A percentile compares a stretch with the other conserved stretches of the same genome.
phyloP scores from a whole-genome alignment of 306 rosid species.

The Pyrus communis region DNA sequence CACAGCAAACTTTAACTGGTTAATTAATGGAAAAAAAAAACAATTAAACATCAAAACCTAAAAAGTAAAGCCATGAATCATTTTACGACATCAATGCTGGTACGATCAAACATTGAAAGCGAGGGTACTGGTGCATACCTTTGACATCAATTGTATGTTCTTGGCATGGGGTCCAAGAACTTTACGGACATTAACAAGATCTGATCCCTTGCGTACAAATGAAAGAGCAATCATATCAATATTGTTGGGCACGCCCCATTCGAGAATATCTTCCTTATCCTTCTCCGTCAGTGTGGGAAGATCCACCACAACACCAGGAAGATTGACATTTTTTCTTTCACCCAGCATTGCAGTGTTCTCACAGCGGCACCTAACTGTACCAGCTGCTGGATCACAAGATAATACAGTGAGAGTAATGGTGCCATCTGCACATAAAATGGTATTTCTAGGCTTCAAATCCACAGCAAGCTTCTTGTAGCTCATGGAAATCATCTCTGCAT shows the following conservation, averaged over 20 bases:
- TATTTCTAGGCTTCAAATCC: conserved; percentile 80
- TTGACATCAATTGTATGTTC: conserved; percentile 74
- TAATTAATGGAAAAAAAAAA: not conserved
- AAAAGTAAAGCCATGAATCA: not conserved
- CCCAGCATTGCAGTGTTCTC: conserved; percentile 79
- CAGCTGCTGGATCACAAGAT: conserved; percentile 56
- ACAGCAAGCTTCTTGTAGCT: conserved; percentile 84
- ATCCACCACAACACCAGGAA: conserved; percentile 94
- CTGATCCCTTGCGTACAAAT: conserved; percentile 93
- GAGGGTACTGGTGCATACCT: conserved; percentile 37
- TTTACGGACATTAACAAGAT: conserved; percentile 84
- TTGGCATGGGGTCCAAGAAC: conserved; percentile 83
- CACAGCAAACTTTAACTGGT: conserved; percentile 18
- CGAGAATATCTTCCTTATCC: conserved; percentile 87
- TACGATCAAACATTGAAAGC: conserved; percentile 2
- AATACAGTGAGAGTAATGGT: conserved; percentile 78
- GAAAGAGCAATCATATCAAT: conserved; percentile 98
- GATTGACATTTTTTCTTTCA: conserved; percentile 94
- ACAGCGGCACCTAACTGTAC: conserved; percentile 79
- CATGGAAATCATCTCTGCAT: conserved; percentile 62
- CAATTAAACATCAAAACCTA: not conserved
- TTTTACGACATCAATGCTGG: not conserved
- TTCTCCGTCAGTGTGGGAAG: conserved; percentile 92
- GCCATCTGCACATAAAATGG: conserved; percentile 82
- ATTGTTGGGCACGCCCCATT: conserved; percentile 90